Base-by-base conservation (phyloP, 352 stramenopile species). In the Thalassiosira mediterranea region DNA sequence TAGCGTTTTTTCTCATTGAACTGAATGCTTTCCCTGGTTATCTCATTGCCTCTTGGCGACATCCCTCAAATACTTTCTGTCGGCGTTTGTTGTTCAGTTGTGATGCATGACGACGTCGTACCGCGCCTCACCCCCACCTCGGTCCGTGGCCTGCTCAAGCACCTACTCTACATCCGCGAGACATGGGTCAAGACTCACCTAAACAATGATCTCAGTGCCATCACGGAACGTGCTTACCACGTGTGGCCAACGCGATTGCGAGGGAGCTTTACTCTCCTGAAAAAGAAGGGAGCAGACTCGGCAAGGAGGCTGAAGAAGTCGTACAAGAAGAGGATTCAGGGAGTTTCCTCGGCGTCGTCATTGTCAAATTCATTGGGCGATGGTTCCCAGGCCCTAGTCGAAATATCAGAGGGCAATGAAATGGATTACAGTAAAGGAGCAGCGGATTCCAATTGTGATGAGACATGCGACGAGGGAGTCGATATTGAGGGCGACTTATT, bases 61-160 rank as follows among this genome's bases (percentile, higher is more conserved):
- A n/a, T n/a, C n/a, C n/a, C n/a, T n/a, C 69, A 13, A 80, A 71
- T 48, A n/a, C n/a, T n/a, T n/a, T n/a, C n/a, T n/a, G n/a, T n/a
- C n/a, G n/a, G n/a, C n/a, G n/a, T 13, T 42, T 42, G 7, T 13
- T 13, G 34, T 13, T 42, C 34, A 42, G 64, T 76, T 37, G 63
- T 89, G 17, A 59, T 89, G 3, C 85, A 93, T 46, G 91, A 95
- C 72, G 91, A 95, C 76, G 86, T 94, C 23, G 81, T 95, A 38
- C 91, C 90, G 10, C 81, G 90, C 4, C 69, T 95, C 29, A 95
- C 90, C 29, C 87, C 90, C 28, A 89, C 82, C 19, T 90, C 80
- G 57, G 90, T 94, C 31, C 78, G 90, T 40, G 80, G 72, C 7
- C 72, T 95, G 25, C 61, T 95, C 44, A 91, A 93, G 53, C 87